A percentile compares a stretch with the other conserved stretches of the same genome.
Evolutionary conservation across 805 yeast genomes (phyloP).

Genomic region (Yarrowia osloensis): DNA sequence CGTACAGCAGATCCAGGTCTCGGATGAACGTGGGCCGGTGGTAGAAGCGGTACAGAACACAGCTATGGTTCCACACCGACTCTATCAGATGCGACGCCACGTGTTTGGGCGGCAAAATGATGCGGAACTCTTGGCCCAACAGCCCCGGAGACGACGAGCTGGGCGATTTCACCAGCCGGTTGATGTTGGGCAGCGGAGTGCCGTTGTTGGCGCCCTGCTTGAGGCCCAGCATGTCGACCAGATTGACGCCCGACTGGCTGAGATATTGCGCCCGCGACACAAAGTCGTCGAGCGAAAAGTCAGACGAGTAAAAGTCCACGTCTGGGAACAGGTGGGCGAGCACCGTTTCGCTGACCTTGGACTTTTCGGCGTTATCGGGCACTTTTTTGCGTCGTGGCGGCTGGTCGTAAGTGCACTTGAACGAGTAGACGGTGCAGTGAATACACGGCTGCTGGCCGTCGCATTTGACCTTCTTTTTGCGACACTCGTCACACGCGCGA

Average conservation of each 20-base stretch:
- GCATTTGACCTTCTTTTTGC: conserved; percentile 50
- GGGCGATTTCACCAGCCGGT: conserved; percentile 25
- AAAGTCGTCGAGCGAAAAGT: conserved; percentile 41
- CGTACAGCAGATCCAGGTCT: conserved; percentile 74
- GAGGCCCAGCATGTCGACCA: conserved; percentile 6
- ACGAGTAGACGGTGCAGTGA: conserved; percentile 83
- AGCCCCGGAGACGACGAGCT: conserved; percentile 33
- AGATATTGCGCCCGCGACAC: conserved; percentile 36
- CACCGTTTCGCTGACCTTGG: conserved; percentile 44
- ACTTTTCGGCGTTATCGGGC: conserved; percentile 43
- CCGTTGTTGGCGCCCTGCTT: conserved; percentile 3
- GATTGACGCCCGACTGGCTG: conserved; percentile 16
- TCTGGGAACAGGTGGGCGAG: conserved; percentile 46
- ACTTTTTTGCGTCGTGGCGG: conserved; percentile 48
- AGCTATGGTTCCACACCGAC: conserved; percentile 82
- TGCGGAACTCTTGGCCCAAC: conserved; percentile 55
- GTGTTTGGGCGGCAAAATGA: conserved; percentile 73
- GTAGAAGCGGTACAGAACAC: conserved; percentile 80
- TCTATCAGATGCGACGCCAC: conserved; percentile 69
- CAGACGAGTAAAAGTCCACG: conserved; percentile 43
- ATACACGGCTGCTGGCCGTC: conserved; percentile 78
- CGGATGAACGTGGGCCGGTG: conserved; percentile 79
- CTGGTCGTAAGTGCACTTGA: conserved; percentile 81
- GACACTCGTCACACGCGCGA: conserved; percentile 70
- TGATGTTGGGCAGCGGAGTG: conserved; percentile 4